These are phyloP conservation scores for Sparassis latifolia DNA, from an alignment of 1,284 basidiomycete genomes.

Conservation along the genomic window DNA sequence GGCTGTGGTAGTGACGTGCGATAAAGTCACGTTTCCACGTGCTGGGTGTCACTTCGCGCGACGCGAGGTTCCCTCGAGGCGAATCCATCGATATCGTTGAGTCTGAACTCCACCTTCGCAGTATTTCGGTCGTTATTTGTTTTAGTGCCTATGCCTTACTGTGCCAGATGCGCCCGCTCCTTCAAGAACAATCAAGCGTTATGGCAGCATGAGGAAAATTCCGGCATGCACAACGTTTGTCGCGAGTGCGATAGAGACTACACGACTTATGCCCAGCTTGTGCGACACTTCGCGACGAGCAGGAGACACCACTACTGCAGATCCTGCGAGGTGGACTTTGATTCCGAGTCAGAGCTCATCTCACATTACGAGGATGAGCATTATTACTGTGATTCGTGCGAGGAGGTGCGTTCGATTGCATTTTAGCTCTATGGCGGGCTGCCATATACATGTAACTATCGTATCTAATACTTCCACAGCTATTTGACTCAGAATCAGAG, in stretches of 20 bases:
- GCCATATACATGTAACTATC: too few relatives aligned
- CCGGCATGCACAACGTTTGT: constrained; percentile 27
- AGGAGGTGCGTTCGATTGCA: too few relatives aligned
- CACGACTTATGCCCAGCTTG: constrained; percentile 19
- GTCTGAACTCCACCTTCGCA: too few relatives aligned
- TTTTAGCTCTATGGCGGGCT: too few relatives aligned
- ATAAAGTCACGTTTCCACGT: too few relatives aligned
- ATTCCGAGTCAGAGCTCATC: constrained; percentile 6
- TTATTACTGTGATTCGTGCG: constrained; percentile 34
- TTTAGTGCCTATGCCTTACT: constrained; percentile 22
- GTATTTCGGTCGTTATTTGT: too few relatives aligned
- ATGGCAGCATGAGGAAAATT: constrained; percentile 22
- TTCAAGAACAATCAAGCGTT: constrained; percentile 19
- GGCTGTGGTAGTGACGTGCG: too few relatives aligned
- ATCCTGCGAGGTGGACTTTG: constrained; percentile 31
- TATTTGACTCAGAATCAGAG: constrained; percentile 14
- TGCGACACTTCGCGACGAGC: constrained; percentile 34
- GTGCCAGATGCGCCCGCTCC: constrained; percentile 26
- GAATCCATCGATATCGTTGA: too few relatives aligned
- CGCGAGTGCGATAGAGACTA: constrained; percentile 31
- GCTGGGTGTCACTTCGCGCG: too few relatives aligned
- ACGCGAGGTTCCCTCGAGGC: too few relatives aligned
- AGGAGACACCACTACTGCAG: constrained; percentile 36
- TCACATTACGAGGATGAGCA: constrained; percentile 25
- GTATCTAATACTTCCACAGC: too few relatives aligned